phyloP scores from a whole-genome alignment of 306 rosid species.

The Quercus rubra region DNA sequence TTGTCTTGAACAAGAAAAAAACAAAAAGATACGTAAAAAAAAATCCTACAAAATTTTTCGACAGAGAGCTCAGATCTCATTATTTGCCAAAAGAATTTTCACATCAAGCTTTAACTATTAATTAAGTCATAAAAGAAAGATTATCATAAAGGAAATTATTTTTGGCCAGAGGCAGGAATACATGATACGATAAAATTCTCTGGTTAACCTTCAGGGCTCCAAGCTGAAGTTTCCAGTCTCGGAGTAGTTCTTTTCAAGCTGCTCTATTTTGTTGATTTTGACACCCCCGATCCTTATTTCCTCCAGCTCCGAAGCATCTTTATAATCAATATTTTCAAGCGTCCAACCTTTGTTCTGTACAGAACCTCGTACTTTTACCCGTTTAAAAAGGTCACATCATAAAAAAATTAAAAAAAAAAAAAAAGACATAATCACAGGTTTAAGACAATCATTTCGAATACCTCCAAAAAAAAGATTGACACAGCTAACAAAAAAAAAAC shows the following conservation, averaged over 20 bases:
- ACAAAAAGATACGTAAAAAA: background rate
- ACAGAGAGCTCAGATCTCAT: background rate
- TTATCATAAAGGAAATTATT: conserved; percentile 8
- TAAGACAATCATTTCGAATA: background rate
- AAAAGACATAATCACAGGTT: background rate
- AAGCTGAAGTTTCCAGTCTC: conserved; percentile 47
- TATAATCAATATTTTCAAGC: conserved; percentile 61
- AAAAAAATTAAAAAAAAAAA: no score
- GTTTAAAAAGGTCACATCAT: background rate
- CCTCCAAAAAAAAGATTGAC: background rate
- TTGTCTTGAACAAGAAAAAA: background rate
- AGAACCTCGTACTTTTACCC: conserved; percentile 76
- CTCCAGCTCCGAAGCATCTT: conserved; percentile 63
- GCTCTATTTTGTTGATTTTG: conserved; percentile 72
- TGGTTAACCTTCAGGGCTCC: conserved; percentile 35
- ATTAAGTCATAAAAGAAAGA: background rate
- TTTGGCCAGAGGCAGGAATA: conserved; percentile 4
- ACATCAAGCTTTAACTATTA: background rate
- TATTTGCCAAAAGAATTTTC: conserved; percentile 11
- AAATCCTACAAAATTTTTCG: conserved; percentile 12
- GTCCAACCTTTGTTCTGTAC: conserved; percentile 82
- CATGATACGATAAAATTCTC: background rate
- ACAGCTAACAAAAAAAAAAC: background rate
- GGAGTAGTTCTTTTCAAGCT: conserved; percentile 47
- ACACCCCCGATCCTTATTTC: conserved; percentile 78